Conservation (phyloP, 2,329 filamentous ascomycete genomes). For the Aureobasidium lini region DNA sequence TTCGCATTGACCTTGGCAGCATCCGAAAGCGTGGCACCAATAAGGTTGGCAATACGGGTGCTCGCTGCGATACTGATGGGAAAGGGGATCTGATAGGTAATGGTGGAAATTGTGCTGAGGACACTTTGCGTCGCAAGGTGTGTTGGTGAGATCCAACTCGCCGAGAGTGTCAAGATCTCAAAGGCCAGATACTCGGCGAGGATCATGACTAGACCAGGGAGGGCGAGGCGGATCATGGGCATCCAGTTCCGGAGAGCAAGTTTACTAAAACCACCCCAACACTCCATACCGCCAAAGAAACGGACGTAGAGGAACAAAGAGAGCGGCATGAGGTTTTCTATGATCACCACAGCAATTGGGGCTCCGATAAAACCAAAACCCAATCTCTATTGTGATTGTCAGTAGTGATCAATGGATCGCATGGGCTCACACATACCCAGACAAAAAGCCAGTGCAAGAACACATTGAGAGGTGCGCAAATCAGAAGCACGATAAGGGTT, state of each 20-base stretch:
- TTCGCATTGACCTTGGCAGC: slow-evolving; percentile 71
- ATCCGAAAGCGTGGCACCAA: slow-evolving; percentile 73
- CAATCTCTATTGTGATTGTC: slow-evolving; percentile 33
- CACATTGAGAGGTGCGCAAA: slow-evolving; percentile 74
- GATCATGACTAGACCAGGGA: slow-evolving; percentile 87
- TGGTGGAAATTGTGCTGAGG: slow-evolving; percentile 42
- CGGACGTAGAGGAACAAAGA: slow-evolving; percentile 65
- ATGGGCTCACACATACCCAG: slow-evolving; percentile 46
- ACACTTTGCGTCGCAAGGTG: slow-evolving; percentile 84
- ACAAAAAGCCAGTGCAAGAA: slow-evolving; percentile 74
- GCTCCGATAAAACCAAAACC: slow-evolving; percentile 67
- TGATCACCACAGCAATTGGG: slow-evolving; percentile 66
- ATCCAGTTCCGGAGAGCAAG: slow-evolving; percentile 65
- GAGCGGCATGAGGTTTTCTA: slow-evolving; percentile 63
- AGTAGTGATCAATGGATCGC: background rate
- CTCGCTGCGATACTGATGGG: slow-evolving; percentile 81
- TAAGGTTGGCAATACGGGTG: slow-evolving; percentile 83
- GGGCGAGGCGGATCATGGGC: slow-evolving; percentile 75
- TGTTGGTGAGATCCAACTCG: slow-evolving; percentile 69
- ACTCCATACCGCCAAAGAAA: slow-evolving; percentile 60
- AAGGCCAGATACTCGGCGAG: slow-evolving; percentile 89
- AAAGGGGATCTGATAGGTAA: slow-evolving; percentile 52
- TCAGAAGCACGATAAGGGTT: slow-evolving; percentile 69
- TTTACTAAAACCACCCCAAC: slow-evolving; percentile 68
- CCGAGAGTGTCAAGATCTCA: slow-evolving; percentile 76